Evolutionary conservation across 2,329 filamentous ascomycete species (phyloP), one percentile per base, ranked within the genome.

Genomic region (Meredithiella fracta): DNA sequence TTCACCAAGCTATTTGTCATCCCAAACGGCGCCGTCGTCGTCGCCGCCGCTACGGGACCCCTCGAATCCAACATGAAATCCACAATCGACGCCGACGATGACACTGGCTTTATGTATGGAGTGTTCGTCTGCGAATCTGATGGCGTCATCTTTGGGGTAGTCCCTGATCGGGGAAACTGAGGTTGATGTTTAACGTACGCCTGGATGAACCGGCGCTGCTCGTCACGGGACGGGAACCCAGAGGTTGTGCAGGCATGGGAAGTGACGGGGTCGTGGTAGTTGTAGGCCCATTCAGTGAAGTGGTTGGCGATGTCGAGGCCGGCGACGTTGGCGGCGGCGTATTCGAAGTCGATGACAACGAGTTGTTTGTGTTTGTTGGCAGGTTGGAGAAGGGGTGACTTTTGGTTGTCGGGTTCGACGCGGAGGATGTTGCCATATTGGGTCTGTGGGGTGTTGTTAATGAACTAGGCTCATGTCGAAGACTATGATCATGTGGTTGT

Each of bases 381-480:
- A 0, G 92, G 89, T 52, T 92, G 79, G 9, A 96, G 76, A 6
- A 97, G 77, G 0, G 91, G 92, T 0, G 90, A 96, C 62, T 89
- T 83, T 61, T 87, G 78, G 67, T 80, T 76, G 56, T 81, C 75
- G 1, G 78, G 78, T 2, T 73, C 72, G 52, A 83, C 68, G 38
- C 90, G 87, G 52, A 98, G 80, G 60, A 98, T 92, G 66, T 98
- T 98, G 61, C 92, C 92, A 64, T 98, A 97, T 81, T 98, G 92
- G 3, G 92, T 95, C 88, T 94, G 59, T 9, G 20, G 37, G 11
- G n/a, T 38, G 37, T 11, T 17, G 25, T 11, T 38, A 52, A 51
- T 62, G 6, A 22, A 1, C 34, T 47, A n/a, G 38, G 2, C 26
- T 47, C 40, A 14, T n/a, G n/a, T 38, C 11, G 22, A 42, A 31